Conservation (phyloP, 805 yeast genomes). For the Phaffomyces thermotolerans region DNA sequence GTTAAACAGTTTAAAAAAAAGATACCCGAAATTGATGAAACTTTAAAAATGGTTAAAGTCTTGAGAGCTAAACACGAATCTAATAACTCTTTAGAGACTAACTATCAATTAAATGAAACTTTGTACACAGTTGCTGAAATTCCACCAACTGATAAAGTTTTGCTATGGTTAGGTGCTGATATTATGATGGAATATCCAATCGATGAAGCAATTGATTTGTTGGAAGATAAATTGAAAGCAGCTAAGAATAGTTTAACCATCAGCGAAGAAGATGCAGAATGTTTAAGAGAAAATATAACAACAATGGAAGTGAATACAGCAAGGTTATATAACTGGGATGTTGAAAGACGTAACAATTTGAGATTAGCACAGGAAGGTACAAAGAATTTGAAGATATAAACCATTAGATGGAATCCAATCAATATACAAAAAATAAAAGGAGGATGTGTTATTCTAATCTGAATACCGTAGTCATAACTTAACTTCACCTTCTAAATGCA, state of each 20-base stretch:
- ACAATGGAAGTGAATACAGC: slow-evolving; percentile 98
- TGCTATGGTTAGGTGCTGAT: slow-evolving; percentile 96
- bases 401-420: background rate
- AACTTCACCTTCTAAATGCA: slow-evolving; percentile 32
- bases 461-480: background rate
- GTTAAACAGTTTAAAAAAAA: slow-evolving; percentile 46
- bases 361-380: slow-evolving; percentile 39
- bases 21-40: slow-evolving; percentile 88
- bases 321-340: slow-evolving; percentile 83
- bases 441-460: too few species aligned
- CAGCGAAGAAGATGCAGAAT: slow-evolving; percentile 81
- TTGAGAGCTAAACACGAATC: slow-evolving; percentile 42
- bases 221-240: slow-evolving; percentile 51
- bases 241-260: slow-evolving; percentile 52
- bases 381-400: slow-evolving; percentile 24
- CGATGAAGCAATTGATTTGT: slow-evolving; percentile 73
- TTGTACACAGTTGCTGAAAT: slow-evolving; percentile 78
- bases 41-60: slow-evolving; percentile 64
- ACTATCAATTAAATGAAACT: slow-evolving; percentile 90
- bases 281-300: slow-evolving; percentile 80
- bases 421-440: background rate
- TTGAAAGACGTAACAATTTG: slow-evolving; percentile 51
- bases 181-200: slow-evolving; percentile 93
- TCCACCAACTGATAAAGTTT: slow-evolving; percentile 57
- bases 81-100: slow-evolving; percentile 50